These are phyloP conservation scores for Phytopythium kandeliae DNA, from an alignment of 352 stramenopile species.

Conservation along the genomic window DNA sequence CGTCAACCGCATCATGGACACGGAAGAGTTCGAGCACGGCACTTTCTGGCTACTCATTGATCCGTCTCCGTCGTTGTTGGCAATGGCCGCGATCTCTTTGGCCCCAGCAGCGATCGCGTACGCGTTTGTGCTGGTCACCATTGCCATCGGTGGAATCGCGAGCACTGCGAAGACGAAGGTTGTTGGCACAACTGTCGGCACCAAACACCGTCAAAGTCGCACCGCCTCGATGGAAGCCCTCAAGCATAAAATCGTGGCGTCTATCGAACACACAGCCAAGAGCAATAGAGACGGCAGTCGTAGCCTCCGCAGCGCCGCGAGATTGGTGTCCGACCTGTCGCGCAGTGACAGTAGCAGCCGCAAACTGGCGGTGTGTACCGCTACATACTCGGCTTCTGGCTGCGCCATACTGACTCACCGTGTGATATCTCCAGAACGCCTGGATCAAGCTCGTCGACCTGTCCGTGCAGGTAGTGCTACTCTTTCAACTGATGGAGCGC, in stretches of 20 bases:
- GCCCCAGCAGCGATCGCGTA: slow-evolving; percentile 11
- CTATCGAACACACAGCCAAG: not conserved
- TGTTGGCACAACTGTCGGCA: too few relatives aligned
- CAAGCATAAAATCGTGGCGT: not conserved
- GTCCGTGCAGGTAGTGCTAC: slow-evolving; percentile 14
- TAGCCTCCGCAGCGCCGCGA: not conserved
- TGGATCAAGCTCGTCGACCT: slow-evolving; percentile 21
- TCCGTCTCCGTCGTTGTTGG: slow-evolving; percentile 7
- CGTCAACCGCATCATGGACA: slow-evolving; percentile 26
- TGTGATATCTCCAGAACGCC: slow-evolving; percentile 9
- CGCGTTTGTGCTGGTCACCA: slow-evolving; percentile 9
- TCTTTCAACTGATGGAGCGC: slow-evolving; percentile 15
- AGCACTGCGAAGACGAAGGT: not conserved
- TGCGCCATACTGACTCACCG: not conserved
- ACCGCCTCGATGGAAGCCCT: slow-evolving; percentile 1
- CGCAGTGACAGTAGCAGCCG: not conserved
- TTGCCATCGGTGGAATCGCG: not conserved
- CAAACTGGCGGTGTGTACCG: not conserved
- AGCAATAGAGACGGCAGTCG: not conserved
- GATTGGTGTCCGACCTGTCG: not conserved
- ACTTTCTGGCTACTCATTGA: slow-evolving; percentile 29
- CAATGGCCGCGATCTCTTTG: slow-evolving; percentile 9
- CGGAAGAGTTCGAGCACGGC: slow-evolving; percentile 17
- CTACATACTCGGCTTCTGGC: slow-evolving; percentile 6
- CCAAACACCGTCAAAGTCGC: not conserved